Base-by-base conservation (phyloP, 2,329 filamentous ascomycete genomes). In the Exophiala sp. region DNA sequence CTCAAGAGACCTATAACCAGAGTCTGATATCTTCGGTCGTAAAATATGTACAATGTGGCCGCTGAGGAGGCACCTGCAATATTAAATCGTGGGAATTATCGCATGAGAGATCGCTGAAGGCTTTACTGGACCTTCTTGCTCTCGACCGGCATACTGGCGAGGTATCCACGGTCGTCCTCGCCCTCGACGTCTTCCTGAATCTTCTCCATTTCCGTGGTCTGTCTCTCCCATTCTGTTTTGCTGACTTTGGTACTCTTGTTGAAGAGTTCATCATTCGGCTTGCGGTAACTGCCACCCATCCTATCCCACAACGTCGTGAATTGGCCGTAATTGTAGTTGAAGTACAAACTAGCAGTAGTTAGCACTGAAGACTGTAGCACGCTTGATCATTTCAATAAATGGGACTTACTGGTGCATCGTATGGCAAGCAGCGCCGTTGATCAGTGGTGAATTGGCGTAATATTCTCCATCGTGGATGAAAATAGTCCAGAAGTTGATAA, bases 381-480 rank as follows among this genome's bases (percentile, higher is more conserved):
- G 29, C 42, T 6, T 16, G 34, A 16, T 38, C 18, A 45, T 41
- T 24, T 21, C 39, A 14, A 32, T 50, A 46, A 36, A 91, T 72
- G 69, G 41, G 20, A 43, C 41, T 43, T 43, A 43, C 41, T 96
- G 92, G 72, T 97, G 92, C 80, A 91, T 83, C 18, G 87, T 90
- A 72, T 96, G 92, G 78, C 92, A 96, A 24, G 92, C 92, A 10
- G 92, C 91, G 47, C 92, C 92, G 69, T 97, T 97, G 73, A 96
- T 84, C 63, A 96, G 72, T n/a, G 90, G 87, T 66, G 87, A 89
- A 74, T 96, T 88, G 66, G 90, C 87, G 12, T 95, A 83, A 69
- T 95, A 96, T 75, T 97, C 92, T 66, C 92, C 92, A 66, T 97
- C 92, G 72, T 97, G 84, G 66, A 97, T 96, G 75, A 96, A 81